Evolutionary conservation across 805 yeast species (phyloP).

Genomic region (Metschnikowia shivogae): DNA sequence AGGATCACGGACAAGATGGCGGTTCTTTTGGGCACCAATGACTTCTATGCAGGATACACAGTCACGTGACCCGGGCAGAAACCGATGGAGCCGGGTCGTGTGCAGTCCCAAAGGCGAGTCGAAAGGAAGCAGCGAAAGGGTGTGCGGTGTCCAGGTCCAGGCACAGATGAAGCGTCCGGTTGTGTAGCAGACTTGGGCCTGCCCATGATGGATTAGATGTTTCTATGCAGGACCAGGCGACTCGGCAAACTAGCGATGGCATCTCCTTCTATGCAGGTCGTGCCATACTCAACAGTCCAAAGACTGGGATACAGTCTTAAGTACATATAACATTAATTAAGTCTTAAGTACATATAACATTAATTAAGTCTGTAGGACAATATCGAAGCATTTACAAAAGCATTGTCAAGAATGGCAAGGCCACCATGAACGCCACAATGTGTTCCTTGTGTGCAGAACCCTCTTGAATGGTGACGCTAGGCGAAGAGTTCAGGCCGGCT

Average conservation of each 20-base stretch:
- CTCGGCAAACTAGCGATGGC: no score
- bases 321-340: no score
- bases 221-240: no score
- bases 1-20: slow-evolving; percentile 21
- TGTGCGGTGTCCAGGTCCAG: no score
- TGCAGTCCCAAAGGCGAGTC: background rate
- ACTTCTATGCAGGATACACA: slow-evolving; percentile 13
- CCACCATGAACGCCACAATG: background rate
- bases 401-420: background rate
- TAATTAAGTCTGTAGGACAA: background rate
- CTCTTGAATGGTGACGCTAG: background rate
- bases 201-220: no score
- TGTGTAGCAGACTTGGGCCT: no score
- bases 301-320: no score
- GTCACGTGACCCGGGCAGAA: slow-evolving; percentile 5
- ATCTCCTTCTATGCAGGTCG: no score
- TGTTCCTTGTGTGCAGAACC: background rate
- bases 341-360: no score
- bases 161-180: no score
- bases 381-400: background rate
- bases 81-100: background rate
- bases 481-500: background rate
- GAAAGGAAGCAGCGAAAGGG: background rate
- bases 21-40: slow-evolving; percentile 19
- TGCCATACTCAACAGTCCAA: no score